These are phyloP conservation scores for Tylopilus rubrobrunneus DNA, from an alignment of 768 basidiomycete genomes.

Conservation along the genomic window DNA sequence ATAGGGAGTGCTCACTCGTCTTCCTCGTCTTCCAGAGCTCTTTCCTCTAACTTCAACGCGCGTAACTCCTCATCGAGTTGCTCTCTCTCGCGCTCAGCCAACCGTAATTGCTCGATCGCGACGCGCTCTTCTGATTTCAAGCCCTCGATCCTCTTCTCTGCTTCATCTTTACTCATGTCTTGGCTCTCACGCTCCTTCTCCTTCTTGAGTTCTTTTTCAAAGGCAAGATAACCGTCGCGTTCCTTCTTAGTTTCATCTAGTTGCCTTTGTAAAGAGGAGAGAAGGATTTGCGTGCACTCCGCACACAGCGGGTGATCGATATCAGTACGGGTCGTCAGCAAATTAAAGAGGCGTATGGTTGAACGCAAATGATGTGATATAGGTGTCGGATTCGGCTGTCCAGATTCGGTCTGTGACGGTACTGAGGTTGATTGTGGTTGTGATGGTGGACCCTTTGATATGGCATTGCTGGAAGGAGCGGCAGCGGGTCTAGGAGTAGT, in stretches of 20 bases:
- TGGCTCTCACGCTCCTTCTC: constrained; percentile 72
- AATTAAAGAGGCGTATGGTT: constrained; percentile 68
- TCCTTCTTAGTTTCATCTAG: constrained; percentile 90
- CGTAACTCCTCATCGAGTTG: constrained; percentile 72
- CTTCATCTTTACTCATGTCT: constrained; percentile 57
- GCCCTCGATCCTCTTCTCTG: constrained; percentile 68
- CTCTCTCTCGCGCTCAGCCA: constrained; percentile 71
- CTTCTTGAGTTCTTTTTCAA: constrained; percentile 82
- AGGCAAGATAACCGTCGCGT: constrained; percentile 89
- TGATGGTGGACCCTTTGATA: constrained; percentile 23
- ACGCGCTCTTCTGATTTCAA: constrained; percentile 62
- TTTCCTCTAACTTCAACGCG: constrained; percentile 73
- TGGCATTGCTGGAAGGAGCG: constrained; percentile 32
- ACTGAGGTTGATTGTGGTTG: constrained; percentile 22
- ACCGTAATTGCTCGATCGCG: constrained; percentile 72
- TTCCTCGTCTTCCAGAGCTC: constrained; percentile 76
- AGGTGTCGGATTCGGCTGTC: constrained; percentile 64
- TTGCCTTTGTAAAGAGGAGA: constrained; percentile 70
- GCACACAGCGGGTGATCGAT: constrained; percentile 93
- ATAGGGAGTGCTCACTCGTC: constrained; percentile 54
- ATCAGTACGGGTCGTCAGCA: constrained; percentile 71
- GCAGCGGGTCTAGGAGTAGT: constrained; percentile 41
- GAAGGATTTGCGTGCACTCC: constrained; percentile 85
- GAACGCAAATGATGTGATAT: constrained; percentile 76
- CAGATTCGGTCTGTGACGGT: constrained; percentile 41